Conservation (phyloP, 2,329 filamentous ascomycete genomes). For the Cadophora luteo-olivacea region DNA sequence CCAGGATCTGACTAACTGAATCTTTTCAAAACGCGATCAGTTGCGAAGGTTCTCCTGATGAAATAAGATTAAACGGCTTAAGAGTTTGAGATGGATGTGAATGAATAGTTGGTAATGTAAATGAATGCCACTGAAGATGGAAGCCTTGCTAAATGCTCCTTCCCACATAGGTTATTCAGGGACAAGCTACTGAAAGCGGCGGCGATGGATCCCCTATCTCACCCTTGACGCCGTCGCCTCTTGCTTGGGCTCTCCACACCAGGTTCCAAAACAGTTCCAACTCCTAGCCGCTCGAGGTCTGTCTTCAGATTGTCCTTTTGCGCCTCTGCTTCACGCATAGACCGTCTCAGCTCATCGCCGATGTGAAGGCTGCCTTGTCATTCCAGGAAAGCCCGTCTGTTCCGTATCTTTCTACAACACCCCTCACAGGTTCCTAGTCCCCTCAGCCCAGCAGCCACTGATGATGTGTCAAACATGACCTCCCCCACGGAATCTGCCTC, state of each 20-base stretch:
- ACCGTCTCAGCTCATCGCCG: neutral
- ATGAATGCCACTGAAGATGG: neutral
- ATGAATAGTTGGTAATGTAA: neutral
- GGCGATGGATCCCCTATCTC: neutral
- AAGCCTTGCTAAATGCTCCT: neutral
- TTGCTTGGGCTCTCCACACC: neutral
- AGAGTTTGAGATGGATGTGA: neutral
- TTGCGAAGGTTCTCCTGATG: neutral
- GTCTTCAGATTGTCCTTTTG: neutral
- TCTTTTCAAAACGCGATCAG: neutral
- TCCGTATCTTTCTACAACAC: neutral
- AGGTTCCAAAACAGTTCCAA: neutral
- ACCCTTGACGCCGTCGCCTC: neutral
- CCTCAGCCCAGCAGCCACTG: neutral
- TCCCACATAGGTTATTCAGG: neutral
- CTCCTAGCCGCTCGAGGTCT: neutral
- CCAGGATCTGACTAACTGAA: neutral
- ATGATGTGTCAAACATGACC: neutral
- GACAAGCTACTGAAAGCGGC: neutral
- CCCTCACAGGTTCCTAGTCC: neutral
- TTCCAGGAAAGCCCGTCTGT: neutral
- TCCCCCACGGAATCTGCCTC: neutral
- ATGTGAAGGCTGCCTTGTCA: neutral
- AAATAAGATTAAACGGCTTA: neutral
- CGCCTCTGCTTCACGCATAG: neutral